Evolutionary conservation across 306 rosid genomes (phyloP).

Genomic region (Rosa chinensis): DNA sequence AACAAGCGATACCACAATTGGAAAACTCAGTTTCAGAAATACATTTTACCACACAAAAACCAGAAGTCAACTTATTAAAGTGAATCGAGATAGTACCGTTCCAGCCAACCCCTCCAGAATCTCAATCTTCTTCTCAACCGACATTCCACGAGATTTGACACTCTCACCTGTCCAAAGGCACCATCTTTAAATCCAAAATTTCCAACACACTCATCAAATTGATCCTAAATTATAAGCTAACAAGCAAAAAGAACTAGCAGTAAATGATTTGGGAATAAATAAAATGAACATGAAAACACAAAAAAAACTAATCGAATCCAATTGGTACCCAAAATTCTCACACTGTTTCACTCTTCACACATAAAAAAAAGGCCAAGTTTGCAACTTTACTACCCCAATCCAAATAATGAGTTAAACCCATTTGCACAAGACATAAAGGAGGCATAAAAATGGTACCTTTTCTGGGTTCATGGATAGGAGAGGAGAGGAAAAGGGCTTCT

Average conservation of each 20-base stretch:
- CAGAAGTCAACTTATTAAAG: not conserved
- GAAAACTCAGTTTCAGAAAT: not conserved
- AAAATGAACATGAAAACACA: not conserved
- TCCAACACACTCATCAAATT: slow-evolving; percentile 1
- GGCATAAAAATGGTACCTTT: slow-evolving; percentile 31
- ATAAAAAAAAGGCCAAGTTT: slow-evolving; percentile 4
- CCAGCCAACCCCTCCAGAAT: slow-evolving; percentile 75
- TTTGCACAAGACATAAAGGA: not conserved
- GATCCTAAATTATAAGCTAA: not conserved
- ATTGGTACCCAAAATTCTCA: not conserved
- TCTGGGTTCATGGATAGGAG: slow-evolving; percentile 32
- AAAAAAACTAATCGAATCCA: slow-evolving; percentile 4
- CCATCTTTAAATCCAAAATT: not conserved
- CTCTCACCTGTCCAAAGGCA: slow-evolving; percentile 45
- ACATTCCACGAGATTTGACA: slow-evolving; percentile 50
- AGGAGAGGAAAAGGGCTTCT: slow-evolving; percentile 35
- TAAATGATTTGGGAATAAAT: slow-evolving; percentile 9
- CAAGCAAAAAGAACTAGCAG: not conserved
- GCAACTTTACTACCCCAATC: not conserved
- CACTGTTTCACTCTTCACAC: not conserved
- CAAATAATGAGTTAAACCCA: not conserved
- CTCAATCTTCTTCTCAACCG: slow-evolving; percentile 86
- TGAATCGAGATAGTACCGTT: slow-evolving; percentile 38
- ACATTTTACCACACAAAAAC: not conserved
- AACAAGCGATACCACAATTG: not conserved